Evolutionary conservation across 1,139 yeast species (phyloP), one percentile per base, ranked within the genome.

Genomic region (Cylindricascospora bacillispora): DNA sequence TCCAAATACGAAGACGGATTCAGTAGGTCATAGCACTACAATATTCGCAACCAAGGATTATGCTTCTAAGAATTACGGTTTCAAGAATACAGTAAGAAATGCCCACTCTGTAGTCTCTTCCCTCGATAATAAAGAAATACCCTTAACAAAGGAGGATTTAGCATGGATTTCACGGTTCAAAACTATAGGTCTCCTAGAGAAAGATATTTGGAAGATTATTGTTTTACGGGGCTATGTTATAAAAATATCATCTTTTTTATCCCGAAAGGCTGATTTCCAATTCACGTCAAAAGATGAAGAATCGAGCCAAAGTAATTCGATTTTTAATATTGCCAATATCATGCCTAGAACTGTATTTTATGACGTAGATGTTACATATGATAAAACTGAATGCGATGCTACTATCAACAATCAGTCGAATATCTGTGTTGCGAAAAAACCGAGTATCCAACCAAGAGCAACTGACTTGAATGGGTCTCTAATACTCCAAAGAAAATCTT

Each of bases 121-220:
- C 2, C 53, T 54, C 15, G 57, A 56, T 13, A 61, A 61, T 30
- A 33, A 45, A 20, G 68, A 65, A 26, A 50, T 65, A 5, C 60
- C 60, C 7, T 33, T 62, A 19, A 58, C 65, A 0, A 40, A 47
- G 2, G 89, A 77, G 35, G 98, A 89, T 52, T 70, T 71, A 38
- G 68, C 69, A 25, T 83, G 93, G 85, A 57, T 83, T 13, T 69
- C 70, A 21, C 71, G 76, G 38, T 58, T 89, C 30, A 68, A 71
- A 31, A 64, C 76, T 2, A 63, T 80, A 12, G 97, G 95, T 0
- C 58, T 86, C 28, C 66, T 63, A 13, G 80, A 73, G 12, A 65
- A 62, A 10, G 93, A 85, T 30, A 47, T 82, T 14, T 86, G 97
- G 97, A 89, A 86, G 53, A 59, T 89, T 5, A 72, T 74, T 22